A percentile compares a stretch with the other conserved stretches of the same genome.
Conservation (phyloP, 805 yeast genomes). For the Candida lessepsii region DNA sequence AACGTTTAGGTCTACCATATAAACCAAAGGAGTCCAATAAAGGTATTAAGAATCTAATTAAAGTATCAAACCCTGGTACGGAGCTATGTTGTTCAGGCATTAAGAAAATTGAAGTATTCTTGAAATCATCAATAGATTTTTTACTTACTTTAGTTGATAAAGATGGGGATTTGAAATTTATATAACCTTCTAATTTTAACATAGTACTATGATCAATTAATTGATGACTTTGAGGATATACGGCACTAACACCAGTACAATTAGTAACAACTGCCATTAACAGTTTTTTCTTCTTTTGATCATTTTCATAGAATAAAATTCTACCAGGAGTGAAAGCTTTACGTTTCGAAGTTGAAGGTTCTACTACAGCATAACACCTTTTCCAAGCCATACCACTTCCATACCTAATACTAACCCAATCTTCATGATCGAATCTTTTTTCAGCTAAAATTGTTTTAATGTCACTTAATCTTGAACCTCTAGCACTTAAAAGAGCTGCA, state of each 20-base stretch:
- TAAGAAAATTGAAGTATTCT: constrained; percentile 41
- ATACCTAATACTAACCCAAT: constrained; percentile 92
- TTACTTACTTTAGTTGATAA: constrained; percentile 33
- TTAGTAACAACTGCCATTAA: constrained; percentile 77
- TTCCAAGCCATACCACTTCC: constrained; percentile 99
- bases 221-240: constrained; percentile 83
- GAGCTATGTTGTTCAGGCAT: constrained; percentile 46
- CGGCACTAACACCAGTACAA: constrained; percentile 77
- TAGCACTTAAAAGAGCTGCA: constrained; percentile 87
- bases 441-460: constrained; percentile 82
- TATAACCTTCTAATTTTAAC: constrained; percentile 83
- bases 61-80: constrained; percentile 50
- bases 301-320: constrained; percentile 78
- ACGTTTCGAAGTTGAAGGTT: constrained; percentile 57
- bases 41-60: constrained; percentile 43
- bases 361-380: constrained; percentile 86
- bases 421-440: constrained; percentile 82
- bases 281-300: constrained; percentile 64
- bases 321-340: constrained; percentile 56
- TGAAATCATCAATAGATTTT: constrained; percentile 31
- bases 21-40: constrained; percentile 43
- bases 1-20: constrained; percentile 44
- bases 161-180: constrained; percentile 50
- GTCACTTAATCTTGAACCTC: constrained; percentile 85
- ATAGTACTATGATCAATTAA: constrained; percentile 85